Conservation (phyloP, 2,329 filamentous ascomycete genomes). For the Colletotrichum viniferum region DNA sequence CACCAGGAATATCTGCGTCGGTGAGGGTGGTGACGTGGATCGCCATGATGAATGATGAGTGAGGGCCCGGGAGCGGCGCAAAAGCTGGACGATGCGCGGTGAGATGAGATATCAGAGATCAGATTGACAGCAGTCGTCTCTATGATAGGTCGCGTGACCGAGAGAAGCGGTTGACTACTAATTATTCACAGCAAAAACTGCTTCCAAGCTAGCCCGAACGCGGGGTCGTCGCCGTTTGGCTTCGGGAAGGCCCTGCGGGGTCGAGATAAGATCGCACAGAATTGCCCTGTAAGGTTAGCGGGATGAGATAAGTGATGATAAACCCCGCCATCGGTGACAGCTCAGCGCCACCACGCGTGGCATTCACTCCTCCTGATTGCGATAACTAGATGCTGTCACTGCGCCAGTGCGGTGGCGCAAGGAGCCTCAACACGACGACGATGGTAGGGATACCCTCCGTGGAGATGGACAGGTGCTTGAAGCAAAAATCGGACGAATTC, state of each 20-base stretch:
- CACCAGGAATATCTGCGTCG: conserved; percentile 65
- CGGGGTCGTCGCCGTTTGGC: not conserved
- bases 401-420: not conserved
- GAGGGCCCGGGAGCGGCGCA: not conserved
- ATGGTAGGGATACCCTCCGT: not conserved
- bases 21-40: conserved; percentile 61
- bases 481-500: not conserved
- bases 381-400: not conserved
- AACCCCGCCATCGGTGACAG: not conserved
- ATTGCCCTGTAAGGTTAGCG: not conserved
- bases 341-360: not conserved
- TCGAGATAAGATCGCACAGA: not conserved
- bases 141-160: not conserved
- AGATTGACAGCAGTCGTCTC: fast-evolving
- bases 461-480: not conserved
- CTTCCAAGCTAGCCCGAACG: not conserved
- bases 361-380: not conserved
- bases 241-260: not conserved
- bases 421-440: not conserved
- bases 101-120: not conserved
- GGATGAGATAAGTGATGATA: not conserved
- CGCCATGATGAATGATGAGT: conserved; percentile 47
- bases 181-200: not conserved
- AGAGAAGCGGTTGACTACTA: not conserved
- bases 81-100: not conserved